These are phyloP conservation scores for Paecilomyces dactylethromorphus DNA, from an alignment of 2,329 filamentous ascomycete genomes.

Conservation along the genomic window DNA sequence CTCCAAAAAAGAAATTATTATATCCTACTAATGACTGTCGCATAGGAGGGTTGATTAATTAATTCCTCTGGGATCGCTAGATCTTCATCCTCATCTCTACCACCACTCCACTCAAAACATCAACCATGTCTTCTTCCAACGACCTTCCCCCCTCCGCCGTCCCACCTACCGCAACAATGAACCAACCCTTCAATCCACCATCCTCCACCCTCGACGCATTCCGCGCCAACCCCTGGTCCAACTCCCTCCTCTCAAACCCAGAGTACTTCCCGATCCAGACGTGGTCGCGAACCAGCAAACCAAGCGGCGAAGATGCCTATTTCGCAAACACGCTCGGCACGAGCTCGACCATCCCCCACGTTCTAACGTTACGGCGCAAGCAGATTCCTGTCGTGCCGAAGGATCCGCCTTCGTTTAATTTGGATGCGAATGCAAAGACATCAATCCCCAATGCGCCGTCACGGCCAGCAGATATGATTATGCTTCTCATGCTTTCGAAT, in stretches of 20 bases:
- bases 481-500: constrained; percentile 26
- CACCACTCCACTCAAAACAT: neutral
- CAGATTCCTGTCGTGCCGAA: constrained; percentile 15
- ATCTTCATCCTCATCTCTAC: too few species aligned
- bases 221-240: constrained; percentile 19
- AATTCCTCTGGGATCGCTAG: too few species aligned
- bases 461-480: constrained; percentile 30
- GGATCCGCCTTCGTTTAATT: constrained; percentile 16
- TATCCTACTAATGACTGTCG: too few species aligned
- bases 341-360: constrained; percentile 32
- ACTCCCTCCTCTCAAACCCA: constrained; percentile 22
- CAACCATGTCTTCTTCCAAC: neutral
- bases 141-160: neutral
- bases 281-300: constrained; percentile 33
- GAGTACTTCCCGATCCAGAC: constrained; percentile 34
- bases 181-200: neutral
- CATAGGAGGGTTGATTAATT: too few species aligned
- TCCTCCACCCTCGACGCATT: constrained; percentile 12
- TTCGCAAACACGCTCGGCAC: constrained; percentile 34
- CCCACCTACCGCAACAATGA: neutral
- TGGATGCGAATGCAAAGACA: constrained; percentile 15
- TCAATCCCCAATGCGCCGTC: constrained; percentile 13
- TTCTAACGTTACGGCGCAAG: constrained; percentile 31
- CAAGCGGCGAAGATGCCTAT: constrained; percentile 37
- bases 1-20: too few species aligned